phyloP scores from a whole-genome alignment of 2,329 filamentous ascomycete genomes.

The Zarea fungicola region DNA sequence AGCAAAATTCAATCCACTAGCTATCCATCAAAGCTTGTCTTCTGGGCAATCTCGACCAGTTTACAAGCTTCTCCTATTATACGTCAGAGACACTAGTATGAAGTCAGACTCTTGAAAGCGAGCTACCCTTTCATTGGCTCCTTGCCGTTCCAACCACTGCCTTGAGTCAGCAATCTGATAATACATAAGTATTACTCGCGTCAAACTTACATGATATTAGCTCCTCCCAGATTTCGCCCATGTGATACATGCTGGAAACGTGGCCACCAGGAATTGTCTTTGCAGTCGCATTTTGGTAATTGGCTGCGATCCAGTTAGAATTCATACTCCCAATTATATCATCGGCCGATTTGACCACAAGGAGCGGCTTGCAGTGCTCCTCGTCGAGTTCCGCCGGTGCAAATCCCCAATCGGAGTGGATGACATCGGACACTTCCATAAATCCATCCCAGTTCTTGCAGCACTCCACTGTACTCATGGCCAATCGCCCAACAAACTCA shows the following conservation, averaged over 20 bases:
- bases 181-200: too few relatives aligned
- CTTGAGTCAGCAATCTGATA: too few relatives aligned
- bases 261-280: constrained; percentile 19
- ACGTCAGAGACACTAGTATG: too few relatives aligned
- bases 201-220: constrained; percentile 12
- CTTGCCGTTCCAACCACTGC: too few relatives aligned
- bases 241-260: constrained; percentile 18
- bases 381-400: constrained; percentile 15
- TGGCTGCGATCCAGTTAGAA: constrained; percentile 16
- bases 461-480: constrained; percentile 12
- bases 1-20: too few relatives aligned
- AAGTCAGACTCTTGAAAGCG: too few relatives aligned
- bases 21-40: too few relatives aligned
- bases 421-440: constrained; percentile 20
- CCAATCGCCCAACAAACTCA: constrained; percentile 13
- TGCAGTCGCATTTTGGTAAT: constrained; percentile 14
- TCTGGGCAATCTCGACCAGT: too few relatives aligned
- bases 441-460: constrained; percentile 21
- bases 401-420: constrained; percentile 22
- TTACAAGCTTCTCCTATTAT: too few relatives aligned
- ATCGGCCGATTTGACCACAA: constrained; percentile 17
- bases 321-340: constrained; percentile 18
- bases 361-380: constrained; percentile 16
- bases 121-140: too few relatives aligned
- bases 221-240: constrained; percentile 18